Percentiles rank a stretch among this genome's conserved stretches.
Conservation (phyloP, 2,329 filamentous ascomycete species). For the Lachnellula suecica region DNA sequence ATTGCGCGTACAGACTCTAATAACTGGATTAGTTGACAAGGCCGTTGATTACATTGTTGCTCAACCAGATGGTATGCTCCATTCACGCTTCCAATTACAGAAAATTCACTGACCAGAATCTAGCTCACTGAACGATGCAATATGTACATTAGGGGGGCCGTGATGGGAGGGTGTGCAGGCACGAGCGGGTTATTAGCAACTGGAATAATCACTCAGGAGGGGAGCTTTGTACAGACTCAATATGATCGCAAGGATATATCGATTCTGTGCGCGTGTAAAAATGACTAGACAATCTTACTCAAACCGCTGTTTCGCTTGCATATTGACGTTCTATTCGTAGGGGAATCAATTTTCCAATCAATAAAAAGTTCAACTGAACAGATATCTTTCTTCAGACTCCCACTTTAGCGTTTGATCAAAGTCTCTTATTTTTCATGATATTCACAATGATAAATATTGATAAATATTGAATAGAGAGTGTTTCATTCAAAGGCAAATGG, state of each 20-base stretch:
- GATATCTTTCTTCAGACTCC: too few relatives aligned
- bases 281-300: constrained; percentile 36
- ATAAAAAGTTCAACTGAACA: not conserved
- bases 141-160: constrained; percentile 30
- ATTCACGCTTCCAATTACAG: not conserved
- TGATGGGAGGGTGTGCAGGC: constrained; percentile 7
- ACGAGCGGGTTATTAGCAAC: constrained; percentile 14
- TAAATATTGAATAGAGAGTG: too few relatives aligned
- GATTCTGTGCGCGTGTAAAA: constrained; percentile 34
- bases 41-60: constrained; percentile 73
- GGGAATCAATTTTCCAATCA: not conserved
- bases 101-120: constrained; percentile 10
- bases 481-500: too few relatives aligned
- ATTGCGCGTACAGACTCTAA: not conserved
- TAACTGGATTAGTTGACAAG: constrained; percentile 60
- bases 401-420: too few relatives aligned
- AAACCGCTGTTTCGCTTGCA: constrained; percentile 3
- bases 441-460: too few relatives aligned
- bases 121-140: constrained; percentile 32
- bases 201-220: constrained; percentile 18
- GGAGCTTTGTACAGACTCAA: constrained; percentile 29
- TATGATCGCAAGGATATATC: constrained; percentile 28
- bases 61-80: constrained; percentile 68
- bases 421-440: too few relatives aligned
- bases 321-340: constrained; percentile 1